Evolutionary conservation across 2,329 filamentous ascomycete species (phyloP).

Genomic region (Fusarium tuaranense): DNA sequence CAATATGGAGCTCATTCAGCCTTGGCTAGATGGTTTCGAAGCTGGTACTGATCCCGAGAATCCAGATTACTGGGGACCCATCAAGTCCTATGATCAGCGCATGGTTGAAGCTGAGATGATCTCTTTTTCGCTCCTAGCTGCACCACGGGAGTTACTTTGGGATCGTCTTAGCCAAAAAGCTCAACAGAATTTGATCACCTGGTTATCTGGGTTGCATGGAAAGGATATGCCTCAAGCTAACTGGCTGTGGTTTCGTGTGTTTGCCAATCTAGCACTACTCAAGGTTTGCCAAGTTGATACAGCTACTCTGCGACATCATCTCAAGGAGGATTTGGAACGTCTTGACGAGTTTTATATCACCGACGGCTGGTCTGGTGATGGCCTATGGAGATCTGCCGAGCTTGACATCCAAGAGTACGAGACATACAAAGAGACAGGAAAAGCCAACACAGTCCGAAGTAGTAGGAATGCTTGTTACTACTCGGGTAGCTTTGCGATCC

Average conservation of each 20-base stretch:
- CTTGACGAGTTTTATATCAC: not conserved
- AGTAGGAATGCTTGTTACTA: conserved; percentile 61
- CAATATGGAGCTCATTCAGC: conserved; percentile 25
- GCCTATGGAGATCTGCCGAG: not conserved
- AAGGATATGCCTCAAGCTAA: conserved; percentile 59
- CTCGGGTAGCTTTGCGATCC: conserved; percentile 64
- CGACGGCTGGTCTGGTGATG: not conserved
- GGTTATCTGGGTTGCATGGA: conserved; percentile 55
- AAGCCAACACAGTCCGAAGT: not conserved
- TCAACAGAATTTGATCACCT: conserved; percentile 49
- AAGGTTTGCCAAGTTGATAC: conserved; percentile 46
- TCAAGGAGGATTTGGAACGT: not conserved
- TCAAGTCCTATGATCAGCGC: conserved; percentile 58
- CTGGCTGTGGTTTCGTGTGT: conserved; percentile 64
- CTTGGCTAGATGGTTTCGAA: conserved; percentile 45
- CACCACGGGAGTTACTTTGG: conserved; percentile 51
- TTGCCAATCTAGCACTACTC: conserved; percentile 58
- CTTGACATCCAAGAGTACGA: not conserved
- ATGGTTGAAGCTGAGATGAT: conserved; percentile 66
- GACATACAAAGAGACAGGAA: conserved; percentile 3
- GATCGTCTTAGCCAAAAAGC: conserved; percentile 34
- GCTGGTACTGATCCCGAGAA: conserved; percentile 47
- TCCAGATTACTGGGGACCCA: conserved; percentile 58
- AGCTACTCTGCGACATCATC: not conserved
- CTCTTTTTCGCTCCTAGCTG: conserved; percentile 57